Evolutionary conservation across 495 filamentous ascomycete species (phyloP), one percentile per base, ranked within the genome.

Genomic region (Chaetomium cochliodes): DNA sequence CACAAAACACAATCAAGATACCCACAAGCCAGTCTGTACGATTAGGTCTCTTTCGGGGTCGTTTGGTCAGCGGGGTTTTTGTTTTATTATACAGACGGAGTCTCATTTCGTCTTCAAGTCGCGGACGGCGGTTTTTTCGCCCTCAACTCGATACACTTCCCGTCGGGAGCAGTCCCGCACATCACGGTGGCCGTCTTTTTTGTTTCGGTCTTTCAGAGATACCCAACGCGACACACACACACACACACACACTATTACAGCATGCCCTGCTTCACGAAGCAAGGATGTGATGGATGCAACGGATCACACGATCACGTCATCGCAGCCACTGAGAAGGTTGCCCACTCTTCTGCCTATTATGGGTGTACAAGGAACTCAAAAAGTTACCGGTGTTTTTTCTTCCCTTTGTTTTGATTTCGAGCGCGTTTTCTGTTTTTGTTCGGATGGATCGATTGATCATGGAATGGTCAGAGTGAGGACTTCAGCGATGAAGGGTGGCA

Each of bases 41-140:
- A 76, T 72, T 69, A 69, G 63, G 65, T 74, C 70, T 74, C 66
- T 69, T 69, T 67, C 61, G 60, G 65, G 59, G 61, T 74, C 68
- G 37, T 74, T 69, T 68, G 68, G 64, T 69, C 66, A 58, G 66
- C 67, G 52, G 49, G 67, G 64, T 73, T 67, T 55, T 69, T 30
- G 28, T 30, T 44, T 44, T 70, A 62, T 58, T 70, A 62, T 58
- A 65, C 57, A 46, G 51, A 63, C 58, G 68, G 42, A 28, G 46
- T 64, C 30, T 59, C 26, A 42, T 52, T 60, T 58, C 39, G 23
- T 30, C 49, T 7, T 47, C 44, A 18, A 18, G 44, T 47, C 44
- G 44, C 44, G 30, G 42, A 3, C 13, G 49, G 60, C 30, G 26
- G 37, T 39, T 58, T 64, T 3, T 12, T 3, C 18, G 55, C 44